phyloP scores from a whole-genome alignment of 225 moss, liverwort and hornwort genomes.

The Thuidium tamariscinum region DNA sequence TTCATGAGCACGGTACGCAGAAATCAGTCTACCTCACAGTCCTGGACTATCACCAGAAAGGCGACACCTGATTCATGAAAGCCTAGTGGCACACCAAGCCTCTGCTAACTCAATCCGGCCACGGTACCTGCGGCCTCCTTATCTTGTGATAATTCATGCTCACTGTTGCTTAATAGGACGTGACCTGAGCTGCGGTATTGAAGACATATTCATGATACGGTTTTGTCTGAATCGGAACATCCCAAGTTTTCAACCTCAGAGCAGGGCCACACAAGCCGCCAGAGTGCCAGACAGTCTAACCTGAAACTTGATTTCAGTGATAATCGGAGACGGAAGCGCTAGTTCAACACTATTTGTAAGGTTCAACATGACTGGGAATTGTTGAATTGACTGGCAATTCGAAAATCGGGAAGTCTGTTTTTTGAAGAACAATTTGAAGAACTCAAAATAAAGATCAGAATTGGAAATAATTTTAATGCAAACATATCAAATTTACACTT shows the following conservation, averaged over 20 bases:
- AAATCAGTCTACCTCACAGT: not conserved
- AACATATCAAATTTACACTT: not conserved
- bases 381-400: not conserved
- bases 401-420: not conserved
- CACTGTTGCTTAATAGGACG: not conserved
- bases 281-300: not conserved
- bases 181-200: not conserved
- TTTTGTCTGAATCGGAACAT: not conserved
- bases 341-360: not conserved
- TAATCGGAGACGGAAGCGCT: not conserved
- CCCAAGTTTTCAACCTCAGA: not conserved
- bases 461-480: not conserved
- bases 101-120: not conserved
- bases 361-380: not conserved
- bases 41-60: not conserved
- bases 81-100: not conserved
- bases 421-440: not conserved
- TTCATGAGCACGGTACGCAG: not conserved
- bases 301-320: not conserved
- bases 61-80: not conserved
- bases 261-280: not conserved
- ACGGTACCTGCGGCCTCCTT: not conserved
- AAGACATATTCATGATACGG: not conserved
- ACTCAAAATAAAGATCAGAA: not conserved
- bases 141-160: not conserved